A percentile compares a stretch with the other conserved stretches of the same genome.
Evolutionary conservation across 148 eudicot genomes (phyloP).

Genomic region (Nepenthes gracilis): DNA sequence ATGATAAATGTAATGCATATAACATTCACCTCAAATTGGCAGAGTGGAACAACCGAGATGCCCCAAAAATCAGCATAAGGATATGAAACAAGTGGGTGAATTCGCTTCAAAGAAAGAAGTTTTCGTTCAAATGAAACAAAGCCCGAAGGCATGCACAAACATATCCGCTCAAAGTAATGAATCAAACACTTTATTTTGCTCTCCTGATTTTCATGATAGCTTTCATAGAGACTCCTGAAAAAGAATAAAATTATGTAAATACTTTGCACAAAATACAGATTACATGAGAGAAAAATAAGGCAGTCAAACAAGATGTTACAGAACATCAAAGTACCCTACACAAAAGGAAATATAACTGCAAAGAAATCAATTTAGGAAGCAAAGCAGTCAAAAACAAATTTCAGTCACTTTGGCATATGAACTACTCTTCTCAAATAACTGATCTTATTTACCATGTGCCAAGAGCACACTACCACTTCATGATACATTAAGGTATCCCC

Average conservation of each 20-base stretch:
- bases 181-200: conserved; percentile 75
- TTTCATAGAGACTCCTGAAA: conserved; percentile 62
- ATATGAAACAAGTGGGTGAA: conserved; percentile 23
- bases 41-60: conserved; percentile 50
- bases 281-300: background rate
- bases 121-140: conserved; percentile 83
- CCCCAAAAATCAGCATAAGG: conserved; percentile 59
- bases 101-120: conserved; percentile 50
- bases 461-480: too few species aligned
- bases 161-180: conserved; percentile 85
- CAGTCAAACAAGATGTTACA: background rate
- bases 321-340: background rate
- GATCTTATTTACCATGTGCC: too few species aligned
- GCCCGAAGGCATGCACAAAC: conserved; percentile 45
- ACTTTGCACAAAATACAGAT: background rate
- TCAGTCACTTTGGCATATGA: too few species aligned
- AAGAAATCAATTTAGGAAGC: too few species aligned
- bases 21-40: conserved; percentile 56
- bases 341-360: too few species aligned
- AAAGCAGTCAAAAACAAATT: too few species aligned
- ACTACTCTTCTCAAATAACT: too few species aligned
- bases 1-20: background rate
- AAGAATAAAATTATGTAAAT: background rate
- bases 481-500: too few species aligned
- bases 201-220: conserved; percentile 44